Evolutionary conservation across 192 early-diverging fungal genomes (phyloP).

Genomic region (Umbelopsis sp.): DNA sequence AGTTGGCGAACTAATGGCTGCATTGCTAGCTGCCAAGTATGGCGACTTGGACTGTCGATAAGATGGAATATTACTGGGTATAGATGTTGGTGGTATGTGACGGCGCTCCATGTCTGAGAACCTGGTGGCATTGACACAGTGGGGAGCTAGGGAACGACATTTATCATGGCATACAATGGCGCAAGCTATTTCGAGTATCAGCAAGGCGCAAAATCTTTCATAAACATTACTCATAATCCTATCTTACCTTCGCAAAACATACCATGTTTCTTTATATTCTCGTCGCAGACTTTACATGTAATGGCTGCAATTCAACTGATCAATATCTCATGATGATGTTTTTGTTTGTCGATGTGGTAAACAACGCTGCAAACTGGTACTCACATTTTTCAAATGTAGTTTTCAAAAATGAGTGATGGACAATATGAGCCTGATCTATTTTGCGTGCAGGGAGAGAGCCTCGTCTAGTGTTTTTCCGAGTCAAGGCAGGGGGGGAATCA

Average conservation of each 20-base stretch:
- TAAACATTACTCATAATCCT: background rate
- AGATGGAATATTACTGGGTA: constrained; percentile 4
- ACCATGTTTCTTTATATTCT: constrained; percentile 1
- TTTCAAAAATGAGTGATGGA: constrained; percentile 15
- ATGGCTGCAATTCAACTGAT: background rate
- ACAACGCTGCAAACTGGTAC: background rate
- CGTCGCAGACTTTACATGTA: constrained; percentile 12
- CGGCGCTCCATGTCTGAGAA: background rate
- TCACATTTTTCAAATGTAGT: constrained; percentile 21
- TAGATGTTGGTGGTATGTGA: background rate
- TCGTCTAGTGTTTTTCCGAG: background rate
- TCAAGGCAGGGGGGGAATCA: background rate
- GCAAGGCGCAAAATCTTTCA: background rate
- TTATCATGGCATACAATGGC: constrained; percentile 21
- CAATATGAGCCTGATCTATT: background rate
- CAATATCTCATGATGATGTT: too few species aligned
- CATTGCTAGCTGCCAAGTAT: background rate
- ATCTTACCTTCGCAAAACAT: constrained; percentile 18
- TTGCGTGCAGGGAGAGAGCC: background rate
- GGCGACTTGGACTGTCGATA: background rate
- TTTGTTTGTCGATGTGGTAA: too few species aligned
- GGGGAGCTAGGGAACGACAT: background rate
- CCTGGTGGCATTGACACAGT: constrained; percentile 2
- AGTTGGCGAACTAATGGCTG: background rate
- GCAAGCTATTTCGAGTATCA: background rate